Evolutionary conservation across 192 early-diverging fungal genomes (phyloP).

Genomic region (Mortierella claussenii): DNA sequence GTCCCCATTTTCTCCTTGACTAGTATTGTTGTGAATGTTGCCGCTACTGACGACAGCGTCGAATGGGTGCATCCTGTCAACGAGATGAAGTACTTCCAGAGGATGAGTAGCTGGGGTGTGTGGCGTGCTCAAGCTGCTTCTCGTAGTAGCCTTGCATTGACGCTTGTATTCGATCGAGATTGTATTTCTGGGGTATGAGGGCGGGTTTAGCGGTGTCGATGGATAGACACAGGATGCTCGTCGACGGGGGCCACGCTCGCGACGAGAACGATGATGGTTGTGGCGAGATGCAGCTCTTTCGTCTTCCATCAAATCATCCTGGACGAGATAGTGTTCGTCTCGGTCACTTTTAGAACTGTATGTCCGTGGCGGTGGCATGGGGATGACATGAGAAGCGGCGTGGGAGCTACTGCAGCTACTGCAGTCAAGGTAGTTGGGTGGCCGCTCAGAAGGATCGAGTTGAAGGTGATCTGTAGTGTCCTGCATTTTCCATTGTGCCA

Average conservation of each 20-base stretch:
- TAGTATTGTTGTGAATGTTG: too few species aligned
- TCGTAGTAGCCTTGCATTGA: neutral
- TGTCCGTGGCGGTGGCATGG: neutral
- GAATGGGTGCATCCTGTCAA: too few species aligned
- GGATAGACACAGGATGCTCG: neutral
- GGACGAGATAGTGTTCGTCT: too few species aligned
- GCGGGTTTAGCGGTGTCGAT: neutral
- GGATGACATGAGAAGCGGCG: neutral
- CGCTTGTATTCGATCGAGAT: conserved; percentile 1
- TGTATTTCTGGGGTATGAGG: neutral
- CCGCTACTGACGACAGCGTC: too few species aligned
- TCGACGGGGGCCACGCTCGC: too few species aligned
- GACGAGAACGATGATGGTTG: too few species aligned
- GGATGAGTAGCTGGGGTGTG: neutral
- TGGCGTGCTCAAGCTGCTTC: neutral
- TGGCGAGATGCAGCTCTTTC: too few species aligned
- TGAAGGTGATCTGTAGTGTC: neutral
- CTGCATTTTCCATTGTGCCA: conserved; percentile 12
- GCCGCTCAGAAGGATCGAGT: neutral
- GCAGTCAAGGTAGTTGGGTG: neutral
- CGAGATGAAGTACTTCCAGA: too few species aligned
- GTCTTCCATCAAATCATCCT: too few species aligned
- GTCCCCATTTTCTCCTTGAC: too few species aligned
- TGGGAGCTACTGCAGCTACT: neutral
- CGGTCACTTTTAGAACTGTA: too few species aligned